Evolutionary conservation across 805 yeast species (phyloP).

Genomic region (Wickerhamiella domercqiae): DNA sequence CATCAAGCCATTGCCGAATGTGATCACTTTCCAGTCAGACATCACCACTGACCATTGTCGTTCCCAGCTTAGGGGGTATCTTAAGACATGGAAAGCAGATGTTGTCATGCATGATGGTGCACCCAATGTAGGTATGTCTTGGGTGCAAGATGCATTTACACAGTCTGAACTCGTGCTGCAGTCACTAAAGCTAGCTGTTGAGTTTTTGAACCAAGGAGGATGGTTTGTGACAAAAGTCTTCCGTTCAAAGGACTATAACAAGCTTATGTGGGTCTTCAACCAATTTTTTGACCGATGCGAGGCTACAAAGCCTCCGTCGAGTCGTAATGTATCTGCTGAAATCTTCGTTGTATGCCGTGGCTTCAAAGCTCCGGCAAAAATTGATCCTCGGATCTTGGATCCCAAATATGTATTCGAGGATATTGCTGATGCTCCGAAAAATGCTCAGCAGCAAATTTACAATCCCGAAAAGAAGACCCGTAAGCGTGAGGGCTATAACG

Average conservation of each 20-base stretch:
- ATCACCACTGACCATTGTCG: slow-evolving; percentile 97
- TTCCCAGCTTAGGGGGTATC: slow-evolving; percentile 81
- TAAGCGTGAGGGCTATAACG: slow-evolving; percentile 84
- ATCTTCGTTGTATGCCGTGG: slow-evolving; percentile 94
- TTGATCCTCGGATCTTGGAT: slow-evolving; percentile 85
- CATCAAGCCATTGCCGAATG: slow-evolving; percentile 89
- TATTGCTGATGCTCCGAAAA: slow-evolving; percentile 31
- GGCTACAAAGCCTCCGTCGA: slow-evolving; percentile 98
- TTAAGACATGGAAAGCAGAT: slow-evolving; percentile 98
- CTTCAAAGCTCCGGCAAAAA: slow-evolving; percentile 87
- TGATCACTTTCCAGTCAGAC: slow-evolving; percentile 88
- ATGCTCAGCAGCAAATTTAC: slow-evolving; percentile 81
- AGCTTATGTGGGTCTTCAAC: slow-evolving; percentile 92
- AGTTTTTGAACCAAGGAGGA: slow-evolving; percentile 81
- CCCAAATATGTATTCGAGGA: slow-evolving; percentile 92
- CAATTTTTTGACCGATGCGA: slow-evolving; percentile 93
- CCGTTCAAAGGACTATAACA: slow-evolving; percentile 97
- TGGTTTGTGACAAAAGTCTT: slow-evolving; percentile 92
- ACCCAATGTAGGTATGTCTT: slow-evolving; percentile 98
- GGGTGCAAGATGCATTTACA: slow-evolving; percentile 99
- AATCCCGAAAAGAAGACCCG: slow-evolving; percentile 87
- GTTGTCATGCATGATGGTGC: slow-evolving; percentile 99
- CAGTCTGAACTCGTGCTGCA: slow-evolving; percentile 92
- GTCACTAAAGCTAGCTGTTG: slow-evolving; percentile 87
- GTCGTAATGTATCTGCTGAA: slow-evolving; percentile 98